Evolutionary conservation across 331 rosid species (phyloP).

Genomic region (Phaseolus coccineus): DNA sequence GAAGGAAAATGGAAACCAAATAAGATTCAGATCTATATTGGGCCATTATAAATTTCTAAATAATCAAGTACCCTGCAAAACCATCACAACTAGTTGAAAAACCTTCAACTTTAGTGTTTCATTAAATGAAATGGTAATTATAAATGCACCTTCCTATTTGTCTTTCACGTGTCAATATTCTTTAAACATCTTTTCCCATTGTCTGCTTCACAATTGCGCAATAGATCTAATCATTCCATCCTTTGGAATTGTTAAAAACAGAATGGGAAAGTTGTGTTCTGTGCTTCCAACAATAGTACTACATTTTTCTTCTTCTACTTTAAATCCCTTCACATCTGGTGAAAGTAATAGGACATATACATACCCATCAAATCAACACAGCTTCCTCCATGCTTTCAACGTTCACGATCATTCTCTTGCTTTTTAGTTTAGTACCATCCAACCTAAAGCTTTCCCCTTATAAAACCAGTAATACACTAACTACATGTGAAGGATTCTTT

Average conservation of each 20-base stretch:
- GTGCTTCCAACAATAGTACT: slow-evolving; percentile 34
- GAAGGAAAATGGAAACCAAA: slow-evolving; percentile 3
- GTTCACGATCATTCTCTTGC: slow-evolving; percentile 40
- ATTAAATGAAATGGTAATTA: slow-evolving; percentile 34
- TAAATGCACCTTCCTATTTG: slow-evolving; percentile 40
- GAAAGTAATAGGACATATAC: slow-evolving; percentile 33
- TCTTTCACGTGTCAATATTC: slow-evolving; percentile 57
- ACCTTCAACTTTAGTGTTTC: slow-evolving; percentile 5
- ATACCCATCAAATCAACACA: slow-evolving; percentile 14
- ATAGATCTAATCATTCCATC: slow-evolving; percentile 42
- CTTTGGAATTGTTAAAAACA: slow-evolving; percentile 43
- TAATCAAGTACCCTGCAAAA: slow-evolving; percentile 30
- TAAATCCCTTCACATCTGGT: slow-evolving; percentile 12
- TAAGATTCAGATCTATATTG: slow-evolving; percentile 28
- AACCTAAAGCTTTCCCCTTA: not conserved
- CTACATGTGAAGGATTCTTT: no score
- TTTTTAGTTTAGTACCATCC: slow-evolving; percentile 26
- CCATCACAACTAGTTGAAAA: slow-evolving; percentile 39
- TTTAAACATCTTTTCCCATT: slow-evolving; percentile 7
- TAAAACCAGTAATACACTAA: no score
- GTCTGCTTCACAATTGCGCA: slow-evolving; percentile 42
- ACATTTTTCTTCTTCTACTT: slow-evolving; percentile 27
- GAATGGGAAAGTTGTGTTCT: slow-evolving; percentile 20
- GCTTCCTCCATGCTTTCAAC: slow-evolving; percentile 41
- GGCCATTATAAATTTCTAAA: slow-evolving; percentile 9